Conservation (phyloP, 2,329 filamentous ascomycete species). For the Chaetomiaceae sp. region DNA sequence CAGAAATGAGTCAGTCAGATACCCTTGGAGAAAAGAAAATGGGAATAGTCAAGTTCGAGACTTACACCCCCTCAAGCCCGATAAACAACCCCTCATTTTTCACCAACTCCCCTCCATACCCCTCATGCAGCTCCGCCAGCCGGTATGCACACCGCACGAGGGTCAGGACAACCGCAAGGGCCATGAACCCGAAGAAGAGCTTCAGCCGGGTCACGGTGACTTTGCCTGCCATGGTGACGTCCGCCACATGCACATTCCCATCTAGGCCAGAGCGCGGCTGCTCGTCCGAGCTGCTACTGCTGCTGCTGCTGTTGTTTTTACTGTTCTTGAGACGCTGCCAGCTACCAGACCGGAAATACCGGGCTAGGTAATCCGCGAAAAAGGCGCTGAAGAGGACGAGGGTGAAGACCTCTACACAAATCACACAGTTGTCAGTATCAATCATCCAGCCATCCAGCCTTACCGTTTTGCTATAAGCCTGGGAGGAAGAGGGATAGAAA, state of each 20-base stretch:
- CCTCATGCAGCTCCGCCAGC: slow-evolving; percentile 54
- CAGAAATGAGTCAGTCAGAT: neutral
- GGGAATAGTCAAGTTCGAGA: neutral
- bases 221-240: too few species aligned
- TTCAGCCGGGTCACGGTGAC: slow-evolving; percentile 33
- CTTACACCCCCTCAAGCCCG: slow-evolving; percentile 41
- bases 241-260: too few species aligned
- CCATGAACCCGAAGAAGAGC: slow-evolving; percentile 48
- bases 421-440: too few species aligned
- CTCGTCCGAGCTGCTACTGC: too few species aligned
- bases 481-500: too few species aligned
- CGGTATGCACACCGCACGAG: slow-evolving; percentile 55
- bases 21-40: neutral
- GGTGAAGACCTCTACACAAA: slow-evolving; percentile 39
- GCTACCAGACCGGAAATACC: slow-evolving; percentile 23
- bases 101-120: slow-evolving; percentile 50
- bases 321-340: neutral
- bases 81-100: slow-evolving; percentile 45
- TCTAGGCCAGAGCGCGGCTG: too few species aligned
- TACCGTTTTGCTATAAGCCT: too few species aligned
- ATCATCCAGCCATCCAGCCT: too few species aligned
- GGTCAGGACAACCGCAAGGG: slow-evolving; percentile 50
- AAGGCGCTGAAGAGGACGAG: slow-evolving; percentile 42
- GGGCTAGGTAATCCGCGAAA: slow-evolving; percentile 40
- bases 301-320: too few species aligned